These are phyloP conservation scores for Fusarium musae DNA, from an alignment of 2,329 filamentous ascomycete genomes.

Conservation along the genomic window DNA sequence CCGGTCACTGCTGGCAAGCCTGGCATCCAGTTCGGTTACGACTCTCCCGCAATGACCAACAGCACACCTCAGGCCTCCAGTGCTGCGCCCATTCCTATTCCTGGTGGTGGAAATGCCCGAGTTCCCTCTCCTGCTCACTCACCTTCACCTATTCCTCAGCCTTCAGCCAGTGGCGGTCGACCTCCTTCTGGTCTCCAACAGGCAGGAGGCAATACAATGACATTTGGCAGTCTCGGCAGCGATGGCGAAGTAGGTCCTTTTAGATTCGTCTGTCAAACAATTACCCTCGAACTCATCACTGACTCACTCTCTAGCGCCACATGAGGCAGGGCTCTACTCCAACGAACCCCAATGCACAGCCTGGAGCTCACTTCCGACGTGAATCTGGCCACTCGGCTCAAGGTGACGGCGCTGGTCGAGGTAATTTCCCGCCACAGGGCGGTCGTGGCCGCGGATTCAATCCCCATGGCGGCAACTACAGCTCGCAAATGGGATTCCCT, in stretches of 20 bases:
- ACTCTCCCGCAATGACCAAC: conserved; percentile 73
- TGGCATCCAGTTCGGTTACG: conserved; percentile 85
- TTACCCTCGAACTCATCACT: conserved; percentile 2
- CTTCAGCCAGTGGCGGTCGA: conserved; percentile 83
- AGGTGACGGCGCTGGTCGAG: conserved; percentile 62
- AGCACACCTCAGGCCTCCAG: conserved; percentile 70
- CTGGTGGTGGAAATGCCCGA: conserved; percentile 70
- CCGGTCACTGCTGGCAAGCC: conserved; percentile 66
- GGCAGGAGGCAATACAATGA: conserved; percentile 69
- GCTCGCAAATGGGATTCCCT: conserved; percentile 58
- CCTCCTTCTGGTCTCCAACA: conserved; percentile 81
- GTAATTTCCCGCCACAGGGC: conserved; percentile 61
- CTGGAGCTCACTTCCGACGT: conserved; percentile 80
- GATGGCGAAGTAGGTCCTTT: conserved; percentile 76
- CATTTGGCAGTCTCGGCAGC: conserved; percentile 85
- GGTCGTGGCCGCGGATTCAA: conserved; percentile 64
- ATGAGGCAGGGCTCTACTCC: conserved; percentile 74
- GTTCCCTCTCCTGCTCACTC: conserved; percentile 87
- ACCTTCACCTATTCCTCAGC: conserved; percentile 92
- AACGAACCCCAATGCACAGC: conserved; percentile 71
- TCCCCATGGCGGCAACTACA: conserved; percentile 56
- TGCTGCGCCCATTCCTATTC: conserved; percentile 71
- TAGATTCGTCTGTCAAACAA: conserved; percentile 9
- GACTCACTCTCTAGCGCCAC: conserved; percentile 65
- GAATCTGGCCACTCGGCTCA: conserved; percentile 88